These are phyloP conservation scores for Naganishia albida DNA, from an alignment of 1,284 basidiomycete genomes.

Conservation along the genomic window DNA sequence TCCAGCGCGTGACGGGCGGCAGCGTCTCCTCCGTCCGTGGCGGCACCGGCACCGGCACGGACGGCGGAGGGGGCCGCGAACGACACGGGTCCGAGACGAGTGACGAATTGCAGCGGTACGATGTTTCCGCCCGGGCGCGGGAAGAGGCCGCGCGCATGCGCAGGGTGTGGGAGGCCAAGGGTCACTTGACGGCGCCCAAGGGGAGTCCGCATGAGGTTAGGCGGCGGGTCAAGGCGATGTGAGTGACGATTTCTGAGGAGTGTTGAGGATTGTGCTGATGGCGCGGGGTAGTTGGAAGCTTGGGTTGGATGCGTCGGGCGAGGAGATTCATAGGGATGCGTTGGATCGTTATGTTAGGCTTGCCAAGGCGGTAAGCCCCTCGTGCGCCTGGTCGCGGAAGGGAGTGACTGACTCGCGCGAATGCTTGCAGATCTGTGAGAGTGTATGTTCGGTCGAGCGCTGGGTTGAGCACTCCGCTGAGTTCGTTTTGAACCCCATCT, in stretches of 20 bases:
- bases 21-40: too few relatives aligned
- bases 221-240: constrained; percentile 39
- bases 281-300: constrained; percentile 41
- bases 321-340: constrained; percentile 33
- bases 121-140: constrained; percentile 38
- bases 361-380: constrained; percentile 31
- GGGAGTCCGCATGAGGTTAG: constrained; percentile 39
- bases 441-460: constrained; percentile 7
- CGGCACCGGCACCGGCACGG: too few relatives aligned
- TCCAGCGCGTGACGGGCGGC: neutral
- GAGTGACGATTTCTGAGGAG: constrained; percentile 32
- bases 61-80: too few relatives aligned
- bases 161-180: constrained; percentile 40
- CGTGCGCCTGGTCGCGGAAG: constrained; percentile 22
- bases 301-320: constrained; percentile 41
- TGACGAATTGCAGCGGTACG: constrained; percentile 36
- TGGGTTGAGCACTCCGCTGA: too few relatives aligned
- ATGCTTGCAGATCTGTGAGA: constrained; percentile 6
- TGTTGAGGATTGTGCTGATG: constrained; percentile 35
- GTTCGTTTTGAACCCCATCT: neutral
- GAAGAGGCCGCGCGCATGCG: constrained; percentile 36
- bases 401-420: neutral
- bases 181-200: constrained; percentile 43
- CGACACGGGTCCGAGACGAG: neutral
- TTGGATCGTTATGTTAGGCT: constrained; percentile 45